These are phyloP conservation scores for Trichoderma arundinaceum DNA, from an alignment of 2,329 filamentous ascomycete genomes.

Conservation along the genomic window DNA sequence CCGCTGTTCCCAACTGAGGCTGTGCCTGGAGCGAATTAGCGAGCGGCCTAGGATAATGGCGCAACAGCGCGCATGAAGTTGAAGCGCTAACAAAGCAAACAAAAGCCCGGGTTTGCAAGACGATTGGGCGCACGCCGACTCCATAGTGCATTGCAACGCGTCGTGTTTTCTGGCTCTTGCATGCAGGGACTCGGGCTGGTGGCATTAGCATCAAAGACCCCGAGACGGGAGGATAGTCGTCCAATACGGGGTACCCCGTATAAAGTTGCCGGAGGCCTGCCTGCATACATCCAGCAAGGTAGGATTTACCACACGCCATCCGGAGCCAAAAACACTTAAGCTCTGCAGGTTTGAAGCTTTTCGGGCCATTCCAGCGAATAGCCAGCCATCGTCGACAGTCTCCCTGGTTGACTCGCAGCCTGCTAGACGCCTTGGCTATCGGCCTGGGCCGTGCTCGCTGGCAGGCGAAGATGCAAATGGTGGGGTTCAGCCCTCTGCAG, in stretches of 20 bases:
- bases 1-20: slow-evolving; percentile 21
- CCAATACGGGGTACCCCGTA: too few species aligned
- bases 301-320: background rate
- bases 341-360: background rate
- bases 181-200: slow-evolving; percentile 13
- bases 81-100: slow-evolving; percentile 27
- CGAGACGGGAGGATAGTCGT: too few species aligned
- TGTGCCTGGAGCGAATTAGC: slow-evolving; percentile 18
- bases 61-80: slow-evolving; percentile 13
- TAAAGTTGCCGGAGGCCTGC: background rate
- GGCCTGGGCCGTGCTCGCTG: too few species aligned
- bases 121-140: slow-evolving; percentile 1
- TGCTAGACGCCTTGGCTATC: too few species aligned
- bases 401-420: background rate
- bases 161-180: background rate
- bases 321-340: background rate
- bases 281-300: background rate
- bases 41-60: slow-evolving; percentile 11
- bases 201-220: background rate
- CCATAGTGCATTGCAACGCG: background rate
- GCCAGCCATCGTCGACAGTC: background rate
- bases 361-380: slow-evolving; percentile 5
- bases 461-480: slow-evolving; percentile 4
- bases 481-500: slow-evolving; percentile 24
- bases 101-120: background rate